These are phyloP conservation scores for Ustilaginoidea virens DNA, from an alignment of 2,329 filamentous ascomycete genomes.

Conservation along the genomic window DNA sequence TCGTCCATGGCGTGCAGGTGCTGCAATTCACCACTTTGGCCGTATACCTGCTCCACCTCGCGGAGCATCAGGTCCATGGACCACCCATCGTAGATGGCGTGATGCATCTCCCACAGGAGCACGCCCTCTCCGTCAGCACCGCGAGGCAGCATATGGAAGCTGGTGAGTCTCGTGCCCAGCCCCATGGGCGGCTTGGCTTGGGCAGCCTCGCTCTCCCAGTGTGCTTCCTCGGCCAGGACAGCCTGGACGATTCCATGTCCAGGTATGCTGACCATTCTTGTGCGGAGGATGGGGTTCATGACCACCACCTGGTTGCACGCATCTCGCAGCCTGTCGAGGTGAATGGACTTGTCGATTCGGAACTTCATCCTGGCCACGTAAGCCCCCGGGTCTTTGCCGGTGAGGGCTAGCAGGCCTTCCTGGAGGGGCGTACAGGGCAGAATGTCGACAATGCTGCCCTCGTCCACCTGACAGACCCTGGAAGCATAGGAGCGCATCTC, in stretches of 20 bases:
- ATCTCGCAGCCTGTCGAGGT: slow-evolving; percentile 17
- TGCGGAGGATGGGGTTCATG: slow-evolving; percentile 23
- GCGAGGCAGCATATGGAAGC: slow-evolving; percentile 6
- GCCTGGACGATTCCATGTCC: slow-evolving; percentile 19
- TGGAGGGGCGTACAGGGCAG: slow-evolving; percentile 10
- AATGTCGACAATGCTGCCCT: too few species aligned
- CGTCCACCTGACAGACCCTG: too few species aligned
- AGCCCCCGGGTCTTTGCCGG: slow-evolving; percentile 4
- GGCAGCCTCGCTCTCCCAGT: neutral
- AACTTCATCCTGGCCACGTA: slow-evolving; percentile 20
- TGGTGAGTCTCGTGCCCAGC: slow-evolving; percentile 2
- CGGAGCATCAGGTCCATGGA: slow-evolving; percentile 29
- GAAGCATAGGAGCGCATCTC: too few species aligned
- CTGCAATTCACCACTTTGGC: neutral
- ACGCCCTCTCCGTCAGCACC: neutral
- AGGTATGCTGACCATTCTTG: slow-evolving; percentile 23
- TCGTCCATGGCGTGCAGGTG: neutral
- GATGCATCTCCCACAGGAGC: slow-evolving; percentile 29
- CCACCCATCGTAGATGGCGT: slow-evolving; percentile 38
- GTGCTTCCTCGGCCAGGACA: slow-evolving; percentile 13
- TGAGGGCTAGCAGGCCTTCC: slow-evolving; percentile 8
- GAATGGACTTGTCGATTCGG: slow-evolving; percentile 14
- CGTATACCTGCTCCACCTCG: slow-evolving; percentile 24
- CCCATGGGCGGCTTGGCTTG: slow-evolving; percentile 25
- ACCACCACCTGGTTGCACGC: slow-evolving; percentile 21